Evolutionary conservation across 768 basidiomycete species (phyloP).

Genomic region (Xerocomellus amylosporus): DNA sequence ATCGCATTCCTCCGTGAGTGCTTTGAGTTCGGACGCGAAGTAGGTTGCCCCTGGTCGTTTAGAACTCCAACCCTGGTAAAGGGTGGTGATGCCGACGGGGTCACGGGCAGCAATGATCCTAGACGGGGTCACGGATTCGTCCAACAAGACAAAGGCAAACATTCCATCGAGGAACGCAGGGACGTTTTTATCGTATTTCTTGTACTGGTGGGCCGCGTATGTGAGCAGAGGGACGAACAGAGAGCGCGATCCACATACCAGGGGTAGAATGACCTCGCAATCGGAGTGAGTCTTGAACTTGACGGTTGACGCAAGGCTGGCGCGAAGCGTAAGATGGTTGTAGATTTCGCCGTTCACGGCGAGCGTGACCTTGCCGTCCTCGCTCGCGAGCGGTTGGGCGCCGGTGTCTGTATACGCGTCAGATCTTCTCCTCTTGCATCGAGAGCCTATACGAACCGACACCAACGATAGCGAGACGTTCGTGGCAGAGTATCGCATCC

Average conservation of each 20-base stretch:
- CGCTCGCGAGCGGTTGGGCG: conserved; percentile 88
- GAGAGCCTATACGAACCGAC: conserved; percentile 62
- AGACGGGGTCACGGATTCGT: conserved; percentile 86
- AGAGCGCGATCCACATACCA: conserved; percentile 49
- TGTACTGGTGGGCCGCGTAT: conserved; percentile 55
- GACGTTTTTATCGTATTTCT: conserved; percentile 72
- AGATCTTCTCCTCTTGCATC: neutral
- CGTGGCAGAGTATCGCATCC: conserved; percentile 83
- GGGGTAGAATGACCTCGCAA: conserved; percentile 93
- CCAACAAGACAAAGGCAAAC: conserved; percentile 97
- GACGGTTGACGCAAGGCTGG: conserved; percentile 56
- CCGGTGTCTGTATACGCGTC: conserved; percentile 68
- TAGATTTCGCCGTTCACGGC: conserved; percentile 99
- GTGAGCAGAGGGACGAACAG: neutral
- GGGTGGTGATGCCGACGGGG: conserved; percentile 96
- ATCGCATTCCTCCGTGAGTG: conserved; percentile 88
- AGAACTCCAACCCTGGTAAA: conserved; percentile 95
- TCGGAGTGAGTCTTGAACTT: conserved; percentile 97
- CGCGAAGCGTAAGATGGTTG: conserved; percentile 85
- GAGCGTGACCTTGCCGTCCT: conserved; percentile 79
- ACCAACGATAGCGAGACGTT: conserved; percentile 95
- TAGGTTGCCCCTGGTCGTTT: conserved; percentile 76
- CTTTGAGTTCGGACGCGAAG: conserved; percentile 96
- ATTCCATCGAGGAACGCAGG: conserved; percentile 90
- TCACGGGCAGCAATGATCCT: conserved; percentile 95